Evolutionary conservation across 352 stramenopile genomes (phyloP).

Genomic region (Globisporangium solare): DNA sequence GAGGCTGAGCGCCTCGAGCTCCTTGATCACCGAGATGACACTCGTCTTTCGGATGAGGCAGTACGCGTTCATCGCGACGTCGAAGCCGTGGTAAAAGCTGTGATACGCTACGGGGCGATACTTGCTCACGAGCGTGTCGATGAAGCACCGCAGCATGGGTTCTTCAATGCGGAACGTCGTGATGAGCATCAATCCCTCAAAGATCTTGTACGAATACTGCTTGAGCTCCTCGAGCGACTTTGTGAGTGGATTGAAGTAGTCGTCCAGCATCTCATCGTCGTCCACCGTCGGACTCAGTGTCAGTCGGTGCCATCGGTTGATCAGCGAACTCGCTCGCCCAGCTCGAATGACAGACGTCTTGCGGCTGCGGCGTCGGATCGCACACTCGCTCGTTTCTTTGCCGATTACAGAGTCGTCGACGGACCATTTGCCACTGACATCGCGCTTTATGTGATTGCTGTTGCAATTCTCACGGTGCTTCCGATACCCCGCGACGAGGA

Average conservation of each 20-base stretch:
- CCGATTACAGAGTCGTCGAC: constrained; percentile 9
- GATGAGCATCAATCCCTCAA: constrained; percentile 54
- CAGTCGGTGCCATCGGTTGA: constrained; percentile 58
- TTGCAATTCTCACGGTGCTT: constrained; percentile 15
- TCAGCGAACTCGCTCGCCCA: constrained; percentile 41
- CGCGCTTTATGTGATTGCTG: background rate
- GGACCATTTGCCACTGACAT: constrained; percentile 1
- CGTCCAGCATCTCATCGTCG: constrained; percentile 43
- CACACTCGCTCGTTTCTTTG: constrained; percentile 8
- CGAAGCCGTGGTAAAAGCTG: constrained; percentile 85
- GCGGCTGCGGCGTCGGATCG: constrained; percentile 26
- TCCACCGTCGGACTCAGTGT: constrained; percentile 30
- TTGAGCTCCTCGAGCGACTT: constrained; percentile 57
- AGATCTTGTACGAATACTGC: constrained; percentile 53
- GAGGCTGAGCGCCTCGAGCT: constrained; percentile 71
- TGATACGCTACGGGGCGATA: constrained; percentile 81
- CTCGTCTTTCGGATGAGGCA: constrained; percentile 46
- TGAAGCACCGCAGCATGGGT: constrained; percentile 41
- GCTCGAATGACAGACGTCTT: constrained; percentile 37
- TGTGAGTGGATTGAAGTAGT: constrained; percentile 55
- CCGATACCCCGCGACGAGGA: constrained; percentile 29
- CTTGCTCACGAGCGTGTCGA: constrained; percentile 39
- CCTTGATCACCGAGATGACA: constrained; percentile 61
- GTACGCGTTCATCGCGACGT: constrained; percentile 68
- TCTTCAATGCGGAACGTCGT: constrained; percentile 65